Percentiles rank a stretch among this genome's conserved stretches.
Conservation (phyloP, 2,329 filamentous ascomycete species). For the Hymenotorrendiella dingleyae region DNA sequence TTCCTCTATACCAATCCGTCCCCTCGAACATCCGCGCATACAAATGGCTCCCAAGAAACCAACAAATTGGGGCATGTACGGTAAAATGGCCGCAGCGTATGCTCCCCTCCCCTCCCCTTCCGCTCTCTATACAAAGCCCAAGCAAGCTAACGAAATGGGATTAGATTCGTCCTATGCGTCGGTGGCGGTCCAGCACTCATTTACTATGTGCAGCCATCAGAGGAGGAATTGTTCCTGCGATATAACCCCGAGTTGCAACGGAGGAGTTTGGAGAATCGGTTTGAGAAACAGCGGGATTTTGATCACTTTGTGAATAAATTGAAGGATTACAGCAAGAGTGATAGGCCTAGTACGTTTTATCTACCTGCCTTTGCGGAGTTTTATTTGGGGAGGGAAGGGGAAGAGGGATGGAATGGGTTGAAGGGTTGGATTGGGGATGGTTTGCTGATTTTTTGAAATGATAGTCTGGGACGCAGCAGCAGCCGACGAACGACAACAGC, state of each 20-base stretch:
- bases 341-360: constrained; percentile 72
- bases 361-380: no score
- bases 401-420: neutral
- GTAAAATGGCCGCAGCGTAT: constrained; percentile 69
- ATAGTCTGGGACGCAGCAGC: constrained; percentile 42
- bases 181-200: constrained; percentile 84
- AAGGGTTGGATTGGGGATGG: neutral
- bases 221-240: constrained; percentile 85
- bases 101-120: constrained; percentile 27
- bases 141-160: constrained; percentile 5
- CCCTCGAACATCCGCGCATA: neutral
- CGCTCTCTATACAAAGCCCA: neutral
- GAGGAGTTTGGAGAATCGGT: constrained; percentile 72
- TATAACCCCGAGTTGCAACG: constrained; percentile 96
- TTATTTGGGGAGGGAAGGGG: constrained; percentile 3
- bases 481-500: constrained; percentile 33
- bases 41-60: no score
- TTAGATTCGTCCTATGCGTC: constrained; percentile 63
- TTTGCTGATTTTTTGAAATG: constrained; percentile 4
- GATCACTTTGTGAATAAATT: constrained; percentile 78
- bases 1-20: no score
- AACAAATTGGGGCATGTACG: constrained; percentile 50
- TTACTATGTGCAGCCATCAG: constrained; percentile 72
- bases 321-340: constrained; percentile 84
- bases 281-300: constrained; percentile 76